Percentiles rank a stretch among this genome's conserved stretches.
phyloP scores from a whole-genome alignment of 176 grass and related monocot species.

The Saccharum officinarum region DNA sequence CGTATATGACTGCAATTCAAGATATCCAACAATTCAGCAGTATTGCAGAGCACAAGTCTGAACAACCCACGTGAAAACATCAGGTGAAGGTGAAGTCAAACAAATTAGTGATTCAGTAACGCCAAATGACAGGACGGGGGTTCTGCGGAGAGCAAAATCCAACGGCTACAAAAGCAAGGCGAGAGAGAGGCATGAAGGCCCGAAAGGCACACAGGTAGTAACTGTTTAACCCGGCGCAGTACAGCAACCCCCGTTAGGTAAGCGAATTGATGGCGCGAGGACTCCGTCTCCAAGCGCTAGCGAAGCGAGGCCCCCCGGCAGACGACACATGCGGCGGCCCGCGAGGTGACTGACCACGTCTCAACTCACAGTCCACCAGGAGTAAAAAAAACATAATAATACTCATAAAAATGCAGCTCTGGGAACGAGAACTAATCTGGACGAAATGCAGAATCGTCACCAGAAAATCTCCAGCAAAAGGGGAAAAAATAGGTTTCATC shows the following conservation, averaged over 20 bases:
- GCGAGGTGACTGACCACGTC: not conserved
- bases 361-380: not conserved
- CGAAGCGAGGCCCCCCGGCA: conserved; percentile 5
- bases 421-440: not conserved
- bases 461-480: not conserved
- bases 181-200: not conserved
- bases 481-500: not conserved
- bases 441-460: not conserved
- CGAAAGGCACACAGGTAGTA: not conserved
- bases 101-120: conserved; percentile 26
- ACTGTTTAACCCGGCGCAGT: not conserved
- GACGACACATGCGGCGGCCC: conserved; percentile 11
- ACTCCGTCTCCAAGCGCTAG: not conserved
- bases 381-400: not conserved
- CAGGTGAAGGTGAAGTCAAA: conserved; percentile 12
- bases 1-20: not conserved
- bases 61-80: conserved; percentile 39
- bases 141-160: not conserved
- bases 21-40: not conserved
- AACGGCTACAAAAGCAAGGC: not conserved
- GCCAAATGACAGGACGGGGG: conserved; percentile 31
- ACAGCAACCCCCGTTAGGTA: conserved; percentile 26
- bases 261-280: conserved; percentile 45
- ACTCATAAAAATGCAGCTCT: not conserved
- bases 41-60: not conserved